A percentile compares a stretch with the other conserved stretches of the same genome.
phyloP scores from a whole-genome alignment of 2,329 filamentous ascomycete genomes.

The Botrytis deweyae region DNA sequence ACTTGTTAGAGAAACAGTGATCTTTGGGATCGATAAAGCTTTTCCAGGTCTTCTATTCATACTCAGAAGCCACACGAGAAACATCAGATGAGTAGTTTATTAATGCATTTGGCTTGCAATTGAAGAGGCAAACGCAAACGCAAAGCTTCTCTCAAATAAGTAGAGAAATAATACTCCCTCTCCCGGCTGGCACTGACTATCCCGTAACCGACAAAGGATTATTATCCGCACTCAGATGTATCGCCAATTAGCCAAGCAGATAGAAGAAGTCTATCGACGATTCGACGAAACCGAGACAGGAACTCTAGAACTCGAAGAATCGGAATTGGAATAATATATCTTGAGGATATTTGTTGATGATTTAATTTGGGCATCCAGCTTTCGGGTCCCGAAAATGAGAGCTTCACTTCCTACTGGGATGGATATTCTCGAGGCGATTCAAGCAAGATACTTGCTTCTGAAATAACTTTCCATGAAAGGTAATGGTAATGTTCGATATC shows the following conservation, averaged over 20 bases:
- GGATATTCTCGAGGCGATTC: conserved; percentile 58
- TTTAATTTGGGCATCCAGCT: conserved; percentile 10
- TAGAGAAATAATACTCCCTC: conserved; percentile 51
- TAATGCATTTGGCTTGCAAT: conserved; percentile 50
- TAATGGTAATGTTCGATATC: conserved; percentile 39
- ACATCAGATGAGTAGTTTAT: conserved; percentile 48
- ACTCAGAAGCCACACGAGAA: conserved; percentile 42
- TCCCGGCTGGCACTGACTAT: conserved; percentile 45
- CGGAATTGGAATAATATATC: conserved; percentile 39
- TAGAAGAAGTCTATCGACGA: conserved; percentile 43
- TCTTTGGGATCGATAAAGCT: conserved; percentile 41
- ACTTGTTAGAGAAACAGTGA: conserved; percentile 26
- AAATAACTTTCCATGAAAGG: conserved; percentile 50
- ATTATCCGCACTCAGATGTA: conserved; percentile 53
- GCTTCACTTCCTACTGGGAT: conserved; percentile 59
- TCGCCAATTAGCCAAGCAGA: conserved; percentile 44
- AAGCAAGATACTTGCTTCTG: conserved; percentile 52
- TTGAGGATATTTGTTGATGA: conserved; percentile 28
- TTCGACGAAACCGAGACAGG: conserved; percentile 31
- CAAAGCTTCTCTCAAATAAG: conserved; percentile 52
- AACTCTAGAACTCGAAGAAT: conserved; percentile 28
- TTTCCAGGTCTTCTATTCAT: conserved; percentile 55
- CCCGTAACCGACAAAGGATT: conserved; percentile 53
- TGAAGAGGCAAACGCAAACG: conserved; percentile 49
- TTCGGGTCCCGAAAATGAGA: conserved; percentile 45